Evolutionary conservation across 2,329 filamentous ascomycete genomes (phyloP), one percentile per base, ranked within the genome.

Genomic region (Epichloe sp.): DNA sequence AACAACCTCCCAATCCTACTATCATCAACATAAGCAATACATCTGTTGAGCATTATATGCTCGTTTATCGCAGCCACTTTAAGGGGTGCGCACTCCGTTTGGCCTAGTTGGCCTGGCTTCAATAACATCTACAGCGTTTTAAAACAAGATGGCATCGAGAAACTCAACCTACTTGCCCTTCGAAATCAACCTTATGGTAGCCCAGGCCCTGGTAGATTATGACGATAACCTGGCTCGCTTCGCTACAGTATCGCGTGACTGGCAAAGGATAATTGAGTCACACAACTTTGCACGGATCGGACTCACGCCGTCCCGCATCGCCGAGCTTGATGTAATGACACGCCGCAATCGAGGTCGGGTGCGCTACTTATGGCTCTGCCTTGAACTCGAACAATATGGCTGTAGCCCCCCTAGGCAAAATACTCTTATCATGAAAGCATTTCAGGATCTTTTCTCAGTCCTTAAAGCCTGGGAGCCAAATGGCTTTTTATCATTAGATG

Each of bases 401-500:
- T 61, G 61, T 54, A 53, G 55, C 54, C 53, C 23, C 57, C 57
- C 43, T 49, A 48, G 37, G 58, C 1, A 63, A 31, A 62, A 64
- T 44, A 21, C 48, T 36, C 46, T 61, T 23, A 64, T 66, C 45
- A 50, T 53, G 40, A 53, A 58, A 37, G 63, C 59, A 52, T 62
- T 68, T 50, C 49, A 61, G 54, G 55, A 53, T 49, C 51, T 68
- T 35, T 63, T 69, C 47, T 56, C 53, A 45, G 53, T 52, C 49
- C 63, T 68, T 19, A 63, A 59, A 58, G 36, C 44, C 54, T 68
- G 62, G 64, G 60, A 65, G 53, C 61, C 60, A 53, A 51, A 55
- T n/a, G 54, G 62, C 48, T 56, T 60, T 46, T 60, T 70, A 50
- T 45, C 61, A 26, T 63, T 70, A 40, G 68, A 69, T 58, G 64